Evolutionary conservation across 2,329 filamentous ascomycete species (phyloP), one percentile per base, ranked within the genome.

Genomic region (Verticillium alfalfae): DNA sequence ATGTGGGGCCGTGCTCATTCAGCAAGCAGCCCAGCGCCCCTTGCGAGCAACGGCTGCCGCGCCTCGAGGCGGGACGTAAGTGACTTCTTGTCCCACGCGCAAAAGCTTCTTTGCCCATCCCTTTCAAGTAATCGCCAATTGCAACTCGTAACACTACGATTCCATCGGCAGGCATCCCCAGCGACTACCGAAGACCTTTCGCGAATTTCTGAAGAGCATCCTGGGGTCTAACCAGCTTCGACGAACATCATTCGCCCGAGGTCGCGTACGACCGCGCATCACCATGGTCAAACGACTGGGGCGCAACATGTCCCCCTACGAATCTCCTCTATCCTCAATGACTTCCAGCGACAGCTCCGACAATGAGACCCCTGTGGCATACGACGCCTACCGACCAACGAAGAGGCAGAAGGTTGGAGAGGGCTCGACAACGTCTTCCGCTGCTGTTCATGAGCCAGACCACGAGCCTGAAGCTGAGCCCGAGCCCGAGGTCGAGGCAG

Each of bases 401-500:
- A 76, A 76, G 64, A 69, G 73, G 60, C 73, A 75, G 66, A 75
- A 73, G 66, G 65, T 74, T 8, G 72, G 70, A 38, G 71, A 72
- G 36, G 69, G 67, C 10, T 75, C 73, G 13, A 67, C 71, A 54
- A 72, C 71, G 62, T 81, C 83, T 26, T 84, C 82, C 2, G 82
- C 82, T 12, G 73, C 80, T 38, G 64, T 60, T 54, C 61, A 62
- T 26, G 64, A 65, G 22, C 59, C 60, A 18, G 63, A 66, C 45
- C 63, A 59, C 9, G 64, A 66, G 18, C 62, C 61, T 13, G 76
- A 77, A 26, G 73, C 71, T 26, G 79, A 81, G 61, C 73, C 74
- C 57, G 81, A 84, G 56, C 71, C 76, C 9, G 78, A 79, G 3
- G 77, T 77, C 13, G 77, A 81, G 73, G 74, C 84, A 13, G 77